phyloP scores from a whole-genome alignment of 306 rosid genomes.

The Neltuma alba region DNA sequence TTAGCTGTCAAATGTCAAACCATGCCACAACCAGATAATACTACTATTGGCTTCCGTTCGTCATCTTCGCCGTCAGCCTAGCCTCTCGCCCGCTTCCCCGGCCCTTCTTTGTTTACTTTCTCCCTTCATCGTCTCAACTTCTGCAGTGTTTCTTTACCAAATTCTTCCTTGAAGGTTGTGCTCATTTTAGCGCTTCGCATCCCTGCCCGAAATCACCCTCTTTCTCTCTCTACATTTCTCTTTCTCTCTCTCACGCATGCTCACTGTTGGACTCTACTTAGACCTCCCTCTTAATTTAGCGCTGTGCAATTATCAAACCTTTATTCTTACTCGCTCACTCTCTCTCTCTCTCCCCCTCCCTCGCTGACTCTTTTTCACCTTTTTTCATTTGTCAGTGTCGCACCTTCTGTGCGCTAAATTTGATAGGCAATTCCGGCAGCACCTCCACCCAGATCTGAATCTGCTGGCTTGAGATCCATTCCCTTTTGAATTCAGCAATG shows the following conservation, averaged over 20 bases:
- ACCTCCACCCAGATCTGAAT: slow-evolving; percentile 21
- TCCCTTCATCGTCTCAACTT: background rate
- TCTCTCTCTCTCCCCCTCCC: background rate
- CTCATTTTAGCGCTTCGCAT: slow-evolving; percentile 30
- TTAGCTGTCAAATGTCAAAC: slow-evolving; percentile 30
- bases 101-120: background rate
- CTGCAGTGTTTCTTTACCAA: slow-evolving; percentile 21
- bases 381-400: slow-evolving; percentile 9
- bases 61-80: slow-evolving; percentile 38
- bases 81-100: background rate
- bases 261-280: background rate
- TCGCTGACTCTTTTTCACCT: background rate
- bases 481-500: slow-evolving; percentile 48
- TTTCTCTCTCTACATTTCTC: slow-evolving; percentile 1
- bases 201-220: background rate
- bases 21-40: slow-evolving; percentile 29
- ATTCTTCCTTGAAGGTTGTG: slow-evolving; percentile 33
- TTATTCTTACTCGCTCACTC: background rate
- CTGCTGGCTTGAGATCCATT: slow-evolving; percentile 38
- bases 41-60: slow-evolving; percentile 6
- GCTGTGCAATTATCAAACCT: slow-evolving; percentile 7
- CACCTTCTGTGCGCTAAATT: slow-evolving; percentile 14
- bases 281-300: background rate
- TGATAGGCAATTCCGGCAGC: background rate
- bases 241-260: background rate